These are phyloP conservation scores for Pseudonitzschia multiseries DNA, from an alignment of 108 stramenopile genomes.

Conservation along the genomic window DNA sequence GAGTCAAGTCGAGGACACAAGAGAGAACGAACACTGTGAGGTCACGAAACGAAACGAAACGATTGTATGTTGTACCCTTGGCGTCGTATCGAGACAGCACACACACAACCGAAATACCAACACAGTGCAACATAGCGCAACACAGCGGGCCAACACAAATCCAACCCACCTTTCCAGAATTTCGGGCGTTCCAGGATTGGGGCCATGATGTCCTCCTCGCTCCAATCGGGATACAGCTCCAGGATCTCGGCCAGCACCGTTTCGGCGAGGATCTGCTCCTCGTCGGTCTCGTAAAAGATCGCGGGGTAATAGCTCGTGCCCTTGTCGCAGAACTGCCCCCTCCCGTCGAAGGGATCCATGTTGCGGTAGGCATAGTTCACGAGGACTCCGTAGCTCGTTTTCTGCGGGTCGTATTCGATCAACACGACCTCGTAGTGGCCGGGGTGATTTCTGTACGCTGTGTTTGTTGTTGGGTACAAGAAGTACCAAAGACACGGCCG, in stretches of 20 bases:
- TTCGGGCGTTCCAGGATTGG: constrained; percentile 8
- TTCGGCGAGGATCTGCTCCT: not conserved
- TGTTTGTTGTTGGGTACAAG: not conserved
- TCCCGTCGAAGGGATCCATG: constrained; percentile 5
- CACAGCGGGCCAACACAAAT: not conserved
- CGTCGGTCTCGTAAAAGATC: constrained; percentile 5
- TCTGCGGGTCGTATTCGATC: constrained; percentile 3
- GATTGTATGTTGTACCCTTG: too few species aligned
- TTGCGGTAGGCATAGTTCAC: constrained; percentile 1
- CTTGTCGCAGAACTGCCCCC: constrained; percentile 4
- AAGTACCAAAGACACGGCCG: not conserved
- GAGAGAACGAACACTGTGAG: not conserved
- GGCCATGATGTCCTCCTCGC: not conserved
- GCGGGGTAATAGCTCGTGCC: not conserved
- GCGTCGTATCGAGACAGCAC: not conserved
- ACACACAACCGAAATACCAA: not conserved
- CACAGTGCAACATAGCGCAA: not conserved
- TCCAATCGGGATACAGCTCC: not conserved
- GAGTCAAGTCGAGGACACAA: not conserved
- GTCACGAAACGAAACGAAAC: not conserved
- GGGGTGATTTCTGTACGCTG: constrained; percentile 1
- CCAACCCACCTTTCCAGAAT: constrained; percentile 5
- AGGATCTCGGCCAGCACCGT: constrained; percentile 1
- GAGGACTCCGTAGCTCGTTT: not conserved
- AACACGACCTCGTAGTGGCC: constrained; percentile 7